Percentiles rank a stretch among this genome's conserved stretches.
These are phyloP conservation scores for Vitis hybrid DNA, from an alignment of 177 flowering plant genomes.

Conservation along the genomic window DNA sequence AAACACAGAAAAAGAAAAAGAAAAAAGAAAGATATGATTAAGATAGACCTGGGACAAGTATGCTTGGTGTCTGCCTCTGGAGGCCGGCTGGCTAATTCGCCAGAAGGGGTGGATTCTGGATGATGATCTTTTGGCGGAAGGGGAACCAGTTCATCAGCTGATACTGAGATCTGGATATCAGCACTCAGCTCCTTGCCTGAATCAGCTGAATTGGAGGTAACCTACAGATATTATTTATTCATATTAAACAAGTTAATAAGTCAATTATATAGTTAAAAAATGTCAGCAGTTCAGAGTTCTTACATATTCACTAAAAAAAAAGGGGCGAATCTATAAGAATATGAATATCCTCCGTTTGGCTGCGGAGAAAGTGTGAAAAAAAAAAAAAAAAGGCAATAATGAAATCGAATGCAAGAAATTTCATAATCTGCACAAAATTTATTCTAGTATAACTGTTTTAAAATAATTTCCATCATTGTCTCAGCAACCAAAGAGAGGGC, in stretches of 20 bases:
- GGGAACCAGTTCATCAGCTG: constrained; percentile 35
- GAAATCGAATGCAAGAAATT: too few relatives aligned
- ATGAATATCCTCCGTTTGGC: neutral
- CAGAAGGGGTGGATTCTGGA: constrained; percentile 22
- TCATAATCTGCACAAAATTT: too few relatives aligned
- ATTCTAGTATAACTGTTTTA: too few relatives aligned
- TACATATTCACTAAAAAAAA: neutral
- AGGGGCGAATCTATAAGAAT: neutral
- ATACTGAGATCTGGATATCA: constrained; percentile 27
- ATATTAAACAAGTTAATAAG: neutral
- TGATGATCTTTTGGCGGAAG: constrained; percentile 31
- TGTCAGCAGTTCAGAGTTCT: neutral
- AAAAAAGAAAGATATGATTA: neutral
- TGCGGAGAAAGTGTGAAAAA: neutral
- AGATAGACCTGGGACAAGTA: constrained; percentile 40
- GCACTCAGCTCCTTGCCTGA: constrained; percentile 28
- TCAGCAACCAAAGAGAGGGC: neutral
- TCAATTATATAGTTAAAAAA: neutral
- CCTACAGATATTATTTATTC: constrained; percentile 13
- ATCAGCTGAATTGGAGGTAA: constrained; percentile 19
- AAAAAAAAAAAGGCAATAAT: neutral
- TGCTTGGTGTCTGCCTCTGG: constrained; percentile 28
- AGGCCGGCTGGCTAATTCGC: constrained; percentile 17
- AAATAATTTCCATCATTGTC: neutral
- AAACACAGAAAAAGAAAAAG: neutral